phyloP scores from a whole-genome alignment of 306 rosid genomes.

The cucumber (Cucumis sativus) region DNA sequence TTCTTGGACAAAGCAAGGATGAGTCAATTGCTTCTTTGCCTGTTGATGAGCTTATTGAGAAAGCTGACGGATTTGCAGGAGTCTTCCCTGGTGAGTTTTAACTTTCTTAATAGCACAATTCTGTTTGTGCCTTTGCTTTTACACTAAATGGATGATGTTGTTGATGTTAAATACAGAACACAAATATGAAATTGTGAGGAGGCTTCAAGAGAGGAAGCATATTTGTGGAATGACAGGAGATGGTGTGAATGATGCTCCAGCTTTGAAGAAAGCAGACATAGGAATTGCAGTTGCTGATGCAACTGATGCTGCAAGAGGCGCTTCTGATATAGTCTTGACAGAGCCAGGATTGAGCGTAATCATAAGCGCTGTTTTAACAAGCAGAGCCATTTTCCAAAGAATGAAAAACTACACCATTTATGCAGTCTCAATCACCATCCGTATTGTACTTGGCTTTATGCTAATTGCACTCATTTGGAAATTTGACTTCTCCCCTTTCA shows the following conservation, averaged over 20 bases:
- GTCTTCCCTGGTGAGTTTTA: conserved; percentile 64
- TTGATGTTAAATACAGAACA: conserved; percentile 41
- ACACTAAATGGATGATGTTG: background rate
- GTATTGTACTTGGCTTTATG: conserved; percentile 66
- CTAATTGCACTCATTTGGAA: conserved; percentile 84
- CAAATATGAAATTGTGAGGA: conserved; percentile 78
- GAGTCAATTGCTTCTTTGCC: conserved; percentile 42
- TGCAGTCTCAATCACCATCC: conserved; percentile 83
- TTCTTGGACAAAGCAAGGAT: conserved; percentile 69
- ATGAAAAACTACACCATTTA: conserved; percentile 94
- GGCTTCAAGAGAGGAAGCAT: conserved; percentile 68
- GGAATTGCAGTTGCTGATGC: conserved; percentile 97
- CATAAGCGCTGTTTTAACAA: conserved; percentile 72
- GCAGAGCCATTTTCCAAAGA: conserved; percentile 84
- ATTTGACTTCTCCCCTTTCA: conserved; percentile 89
- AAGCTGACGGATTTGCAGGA: conserved; percentile 93
- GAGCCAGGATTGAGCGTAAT: conserved; percentile 93
- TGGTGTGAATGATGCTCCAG: conserved; percentile 95
- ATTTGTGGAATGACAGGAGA: conserved; percentile 95
- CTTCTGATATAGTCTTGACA: conserved; percentile 80
- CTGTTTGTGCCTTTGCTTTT: background rate
- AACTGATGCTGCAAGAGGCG: conserved; percentile 85
- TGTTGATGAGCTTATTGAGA: conserved; percentile 78
- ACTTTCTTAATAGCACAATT: background rate
- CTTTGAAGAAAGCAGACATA: conserved; percentile 69